These are phyloP conservation scores for Cercophora sp. DNA, from an alignment of 495 filamentous ascomycete species.

Conservation along the genomic window DNA sequence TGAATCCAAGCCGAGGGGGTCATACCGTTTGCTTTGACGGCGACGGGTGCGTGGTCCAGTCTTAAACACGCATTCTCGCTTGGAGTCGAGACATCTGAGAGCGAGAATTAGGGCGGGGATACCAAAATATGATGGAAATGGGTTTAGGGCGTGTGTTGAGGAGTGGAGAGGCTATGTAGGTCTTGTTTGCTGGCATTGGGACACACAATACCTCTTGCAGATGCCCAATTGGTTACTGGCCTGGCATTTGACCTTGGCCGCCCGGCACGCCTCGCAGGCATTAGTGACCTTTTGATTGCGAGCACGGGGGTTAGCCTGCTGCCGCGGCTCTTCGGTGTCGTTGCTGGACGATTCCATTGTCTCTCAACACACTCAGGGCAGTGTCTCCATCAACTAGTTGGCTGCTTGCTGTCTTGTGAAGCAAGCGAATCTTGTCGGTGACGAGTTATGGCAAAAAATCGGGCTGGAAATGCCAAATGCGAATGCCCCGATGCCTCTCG, in stretches of 20 bases:
- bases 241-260: slow-evolving; percentile 45
- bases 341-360: not conserved
- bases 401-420: too few relatives aligned
- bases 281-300: slow-evolving; percentile 39
- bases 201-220: slow-evolving; percentile 39
- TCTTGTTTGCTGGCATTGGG: too few relatives aligned
- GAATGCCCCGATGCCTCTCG: too few relatives aligned
- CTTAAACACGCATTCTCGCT: slow-evolving; percentile 46
- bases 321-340: too few relatives aligned
- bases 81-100: slow-evolving; percentile 47
- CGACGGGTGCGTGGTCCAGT: slow-evolving; percentile 42
- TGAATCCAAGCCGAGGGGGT: not conserved
- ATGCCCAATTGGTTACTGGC: slow-evolving; percentile 37
- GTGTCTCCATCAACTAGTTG: too few relatives aligned
- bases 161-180: too few relatives aligned
- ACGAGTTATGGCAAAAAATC: too few relatives aligned
- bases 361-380: too few relatives aligned
- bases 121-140: not conserved
- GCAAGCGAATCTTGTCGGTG: too few relatives aligned
- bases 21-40: slow-evolving; percentile 34
- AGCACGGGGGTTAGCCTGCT: slow-evolving; percentile 12
- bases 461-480: too few relatives aligned
- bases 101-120: too few relatives aligned
- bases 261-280: slow-evolving; percentile 46
- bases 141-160: not conserved